Evolutionary conservation across 176 grass and related monocot genomes (phyloP).

Genomic region (Secale cereale): DNA sequence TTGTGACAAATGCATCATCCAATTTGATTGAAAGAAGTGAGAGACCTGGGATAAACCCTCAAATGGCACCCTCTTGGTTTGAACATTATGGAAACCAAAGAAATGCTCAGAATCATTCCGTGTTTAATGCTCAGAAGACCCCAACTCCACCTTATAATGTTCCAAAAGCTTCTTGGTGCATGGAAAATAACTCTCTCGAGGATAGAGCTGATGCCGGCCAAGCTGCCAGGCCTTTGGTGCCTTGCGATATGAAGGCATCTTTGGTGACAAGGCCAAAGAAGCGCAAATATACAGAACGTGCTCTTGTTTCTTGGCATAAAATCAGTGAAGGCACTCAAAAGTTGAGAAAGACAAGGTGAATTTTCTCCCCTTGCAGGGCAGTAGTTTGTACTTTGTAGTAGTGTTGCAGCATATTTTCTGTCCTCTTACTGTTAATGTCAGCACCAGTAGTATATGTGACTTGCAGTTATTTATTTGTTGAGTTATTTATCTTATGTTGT

Average conservation of each 20-base stretch:
- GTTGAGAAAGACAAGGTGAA: conserved; percentile 66
- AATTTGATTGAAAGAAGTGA: conserved; percentile 55
- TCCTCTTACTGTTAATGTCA: background rate
- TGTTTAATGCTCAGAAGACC: conserved; percentile 47
- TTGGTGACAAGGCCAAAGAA: conserved; percentile 58
- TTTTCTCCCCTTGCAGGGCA: conserved; percentile 25
- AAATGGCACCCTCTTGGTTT: conserved; percentile 93
- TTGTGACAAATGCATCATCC: conserved; percentile 32
- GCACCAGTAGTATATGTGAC: conserved; percentile 7
- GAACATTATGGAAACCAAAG: conserved; percentile 59
- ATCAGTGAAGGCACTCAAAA: conserved; percentile 48
- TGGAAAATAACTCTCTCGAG: conserved; percentile 50
- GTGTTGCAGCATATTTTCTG: background rate
- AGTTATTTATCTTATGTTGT: conserved; percentile 26
- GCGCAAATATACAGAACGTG: conserved; percentile 51
- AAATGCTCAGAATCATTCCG: conserved; percentile 58
- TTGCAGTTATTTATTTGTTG: background rate
- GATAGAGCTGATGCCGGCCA: conserved; percentile 61
- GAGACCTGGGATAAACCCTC: conserved; percentile 66
- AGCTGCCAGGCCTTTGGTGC: conserved; percentile 33
- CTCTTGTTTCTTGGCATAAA: conserved; percentile 80
- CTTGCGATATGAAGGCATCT: conserved; percentile 32
- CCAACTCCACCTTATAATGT: conserved; percentile 51
- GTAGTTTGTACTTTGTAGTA: conserved; percentile 12
- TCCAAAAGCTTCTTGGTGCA: conserved; percentile 53